These are phyloP conservation scores for Skeletonema tropicum DNA, from an alignment of 108 stramenopile genomes.

Conservation along the genomic window DNA sequence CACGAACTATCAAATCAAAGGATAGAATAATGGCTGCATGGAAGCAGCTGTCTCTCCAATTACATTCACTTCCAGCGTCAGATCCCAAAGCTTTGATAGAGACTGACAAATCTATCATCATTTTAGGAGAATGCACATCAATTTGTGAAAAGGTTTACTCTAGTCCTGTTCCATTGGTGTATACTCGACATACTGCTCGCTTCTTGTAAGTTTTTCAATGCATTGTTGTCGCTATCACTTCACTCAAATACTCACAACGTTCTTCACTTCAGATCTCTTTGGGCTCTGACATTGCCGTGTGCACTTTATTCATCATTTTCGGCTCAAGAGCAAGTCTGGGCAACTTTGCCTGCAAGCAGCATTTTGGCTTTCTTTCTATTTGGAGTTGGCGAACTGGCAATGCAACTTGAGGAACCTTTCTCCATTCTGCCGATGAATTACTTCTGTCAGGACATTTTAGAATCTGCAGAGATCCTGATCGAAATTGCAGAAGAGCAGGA, in stretches of 20 bases:
- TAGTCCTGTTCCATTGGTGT: constrained; percentile 61
- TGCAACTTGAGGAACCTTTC: constrained; percentile 83
- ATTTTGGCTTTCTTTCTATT: constrained; percentile 61
- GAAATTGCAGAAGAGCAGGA: not conserved
- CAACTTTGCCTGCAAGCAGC: constrained; percentile 49
- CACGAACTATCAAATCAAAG: constrained; percentile 15
- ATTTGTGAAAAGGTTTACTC: constrained; percentile 59
- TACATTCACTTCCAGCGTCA: constrained; percentile 47
- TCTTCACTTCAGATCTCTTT: constrained; percentile 20
- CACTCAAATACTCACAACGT: no score
- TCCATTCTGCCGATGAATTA: constrained; percentile 67
- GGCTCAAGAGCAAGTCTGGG: constrained; percentile 6
- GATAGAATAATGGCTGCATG: constrained; percentile 52
- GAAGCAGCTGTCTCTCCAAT: constrained; percentile 42
- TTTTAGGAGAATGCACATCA: constrained; percentile 41
- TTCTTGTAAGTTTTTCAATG: constrained; percentile 32
- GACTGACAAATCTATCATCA: constrained; percentile 57
- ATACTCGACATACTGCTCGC: constrained; percentile 75
- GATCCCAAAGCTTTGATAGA: constrained; percentile 50
- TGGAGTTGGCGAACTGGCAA: constrained; percentile 75
- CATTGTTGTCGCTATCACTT: no score
- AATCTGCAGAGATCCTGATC: not conserved
- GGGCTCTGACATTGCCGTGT: constrained; percentile 62
- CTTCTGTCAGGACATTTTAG: constrained; percentile 41
- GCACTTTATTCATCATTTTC: constrained; percentile 59